Base-by-base conservation (phyloP, 768 basidiomycete genomes). In the Boletus sensibilis region DNA sequence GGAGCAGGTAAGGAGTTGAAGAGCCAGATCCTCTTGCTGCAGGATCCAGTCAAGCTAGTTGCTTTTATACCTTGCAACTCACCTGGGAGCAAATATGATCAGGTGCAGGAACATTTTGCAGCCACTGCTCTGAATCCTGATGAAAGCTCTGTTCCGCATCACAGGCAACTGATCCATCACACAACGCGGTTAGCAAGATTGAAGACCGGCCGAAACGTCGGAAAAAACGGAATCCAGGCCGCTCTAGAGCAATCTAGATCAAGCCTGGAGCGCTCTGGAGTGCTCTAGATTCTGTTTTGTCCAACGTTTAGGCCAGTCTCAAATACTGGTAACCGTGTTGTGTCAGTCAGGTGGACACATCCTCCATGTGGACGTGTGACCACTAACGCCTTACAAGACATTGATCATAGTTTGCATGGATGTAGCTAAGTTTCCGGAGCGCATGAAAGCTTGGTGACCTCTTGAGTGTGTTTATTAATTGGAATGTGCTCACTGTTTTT, bases 41-140 rank as follows among this genome's bases (percentile, higher is more conserved):
- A 38, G 23, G 25, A 45, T 31, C 6, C 25, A 18, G 13, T 31
- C 27, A 34, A 40, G 10, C 27, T 4, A 47, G 39, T n/a, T 35
- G n/a, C 31, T 35, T 67, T 66, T 66, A 68, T 64, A 64, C 46
- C 39, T 45, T 12, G 18, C 27, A 31, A 34, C n/a, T 3, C 27
- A 38, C 43, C 43, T 41, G 55, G 25, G 44, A 53, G 34, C 8
- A 46, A 21, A 50, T 13, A 25, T 45, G 46, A 34, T 57, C 50
- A 46, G 21, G 51, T 51, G 35, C 39, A 21, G 18, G 16, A 35
- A 33, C 23, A n/a, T 40, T 38, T 44, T 44, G 21, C 39, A 16
- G 18, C 16, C 10, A 33, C 29, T 37, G 37, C 10, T 20, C 29
- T 31, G 4, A 2, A 8, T 34, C 14, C 6, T 33, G 23, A 27